These are phyloP conservation scores for Ustilago sp. DNA, from an alignment of 1,284 basidiomycete genomes.

Conservation along the genomic window DNA sequence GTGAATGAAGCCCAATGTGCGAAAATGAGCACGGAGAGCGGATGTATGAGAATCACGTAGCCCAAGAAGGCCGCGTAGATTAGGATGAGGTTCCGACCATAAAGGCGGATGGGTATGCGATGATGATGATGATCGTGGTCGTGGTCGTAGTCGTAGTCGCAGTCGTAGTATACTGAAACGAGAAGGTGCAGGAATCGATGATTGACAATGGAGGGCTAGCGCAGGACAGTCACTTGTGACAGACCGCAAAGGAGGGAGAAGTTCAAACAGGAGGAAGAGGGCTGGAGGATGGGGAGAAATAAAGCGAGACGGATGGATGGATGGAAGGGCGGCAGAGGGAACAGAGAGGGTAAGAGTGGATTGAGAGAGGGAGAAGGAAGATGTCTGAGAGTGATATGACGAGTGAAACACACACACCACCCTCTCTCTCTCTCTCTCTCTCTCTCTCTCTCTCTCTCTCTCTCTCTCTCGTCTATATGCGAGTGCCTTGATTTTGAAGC, in stretches of 20 bases:
- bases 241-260: constrained; percentile 16
- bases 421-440: no score
- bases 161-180: background rate
- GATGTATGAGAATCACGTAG: constrained; percentile 12
- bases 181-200: constrained; percentile 6
- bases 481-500: constrained; percentile 15
- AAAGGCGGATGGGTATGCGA: background rate
- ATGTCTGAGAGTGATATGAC: constrained; percentile 17
- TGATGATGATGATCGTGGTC: constrained; percentile 13
- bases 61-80: constrained; percentile 7
- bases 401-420: background rate
- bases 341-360: background rate
- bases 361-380: constrained; percentile 2
- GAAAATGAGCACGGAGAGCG: constrained; percentile 24
- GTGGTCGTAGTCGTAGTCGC: constrained; percentile 4
- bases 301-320: background rate
- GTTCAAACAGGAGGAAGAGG: constrained; percentile 13
- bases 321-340: constrained; percentile 1
- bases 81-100: background rate
- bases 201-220: background rate
- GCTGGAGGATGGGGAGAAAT: background rate
- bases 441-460: no score
- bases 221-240: background rate
- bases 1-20: constrained; percentile 16
- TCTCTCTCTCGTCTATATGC: background rate